These are phyloP conservation scores for Darksidea phi DNA, from an alignment of 495 filamentous ascomycete species.

Conservation along the genomic window DNA sequence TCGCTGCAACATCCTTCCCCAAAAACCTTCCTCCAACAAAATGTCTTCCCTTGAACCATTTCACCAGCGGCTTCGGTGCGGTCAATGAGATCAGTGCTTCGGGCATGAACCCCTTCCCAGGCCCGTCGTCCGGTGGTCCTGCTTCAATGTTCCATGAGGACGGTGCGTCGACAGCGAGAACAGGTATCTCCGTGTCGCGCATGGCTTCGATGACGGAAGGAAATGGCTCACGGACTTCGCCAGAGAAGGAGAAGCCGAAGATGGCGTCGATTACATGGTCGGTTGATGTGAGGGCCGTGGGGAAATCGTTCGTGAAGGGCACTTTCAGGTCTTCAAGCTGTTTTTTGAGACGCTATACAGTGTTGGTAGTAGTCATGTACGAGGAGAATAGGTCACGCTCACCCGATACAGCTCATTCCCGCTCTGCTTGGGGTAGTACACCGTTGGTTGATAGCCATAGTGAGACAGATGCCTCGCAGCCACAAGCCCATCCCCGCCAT, in stretches of 20 bases:
- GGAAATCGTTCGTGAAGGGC: conserved; percentile 82
- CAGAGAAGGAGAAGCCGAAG: conserved; percentile 95
- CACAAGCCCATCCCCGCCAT: conserved; percentile 93
- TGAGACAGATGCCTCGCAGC: conserved; percentile 92
- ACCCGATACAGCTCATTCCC: conserved; percentile 90
- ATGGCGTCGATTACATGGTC: conserved; percentile 90
- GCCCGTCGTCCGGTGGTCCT: conserved; percentile 75
- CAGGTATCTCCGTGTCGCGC: conserved; percentile 66
- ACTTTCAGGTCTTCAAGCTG: conserved; percentile 81
- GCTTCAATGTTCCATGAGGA: conserved; percentile 89
- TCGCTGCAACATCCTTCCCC: conserved; percentile 71
- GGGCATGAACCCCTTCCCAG: conserved; percentile 78
- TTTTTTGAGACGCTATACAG: conserved; percentile 65
- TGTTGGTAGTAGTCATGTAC: no score
- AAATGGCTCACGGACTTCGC: conserved; percentile 87
- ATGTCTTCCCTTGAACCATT: conserved; percentile 78
- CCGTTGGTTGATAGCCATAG: conserved; percentile 83
- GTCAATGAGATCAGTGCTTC: conserved; percentile 80
- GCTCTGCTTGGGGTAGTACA: conserved; percentile 90
- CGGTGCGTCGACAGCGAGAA: conserved; percentile 87
- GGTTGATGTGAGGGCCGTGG: conserved; percentile 58
- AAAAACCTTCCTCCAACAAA: conserved; percentile 91
- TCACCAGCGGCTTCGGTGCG: conserved; percentile 90
- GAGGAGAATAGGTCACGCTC: background rate
- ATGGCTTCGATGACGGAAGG: conserved; percentile 74